Conservation (phyloP, 371 early-diverging fungal species). For the Smittium culicis region DNA sequence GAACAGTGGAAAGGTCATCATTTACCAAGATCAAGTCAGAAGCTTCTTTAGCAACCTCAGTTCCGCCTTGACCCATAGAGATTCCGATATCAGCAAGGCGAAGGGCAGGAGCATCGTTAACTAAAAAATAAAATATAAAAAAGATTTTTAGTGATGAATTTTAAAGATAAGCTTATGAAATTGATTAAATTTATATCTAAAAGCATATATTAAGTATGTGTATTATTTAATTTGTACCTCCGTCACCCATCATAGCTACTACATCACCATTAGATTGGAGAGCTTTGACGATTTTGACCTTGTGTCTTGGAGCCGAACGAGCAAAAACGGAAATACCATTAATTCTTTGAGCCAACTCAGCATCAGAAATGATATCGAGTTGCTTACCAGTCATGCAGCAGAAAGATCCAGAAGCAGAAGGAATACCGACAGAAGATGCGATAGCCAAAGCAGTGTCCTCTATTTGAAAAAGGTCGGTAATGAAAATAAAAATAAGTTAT, state of each 20-base stretch:
- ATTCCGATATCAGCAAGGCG: slow-evolving; percentile 96
- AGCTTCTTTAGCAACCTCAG: slow-evolving; percentile 95
- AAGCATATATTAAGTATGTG: slow-evolving; percentile 90
- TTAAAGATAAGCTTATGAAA: too few species aligned
- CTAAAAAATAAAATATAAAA: slow-evolving; percentile 25
- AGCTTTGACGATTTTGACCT: slow-evolving; percentile 78
- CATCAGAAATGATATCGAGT: slow-evolving; percentile 63
- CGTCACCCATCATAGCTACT: slow-evolving; percentile 98
- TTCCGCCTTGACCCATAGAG: slow-evolving; percentile 90
- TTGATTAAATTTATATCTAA: too few species aligned
- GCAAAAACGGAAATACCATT: slow-evolving; percentile 78
- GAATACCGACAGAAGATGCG: slow-evolving; percentile 84
- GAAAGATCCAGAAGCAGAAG: slow-evolving; percentile 45
- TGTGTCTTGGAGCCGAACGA: slow-evolving; percentile 89
- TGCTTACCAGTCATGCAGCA: slow-evolving; percentile 80
- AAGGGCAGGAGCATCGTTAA: slow-evolving; percentile 95
- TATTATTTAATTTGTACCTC: slow-evolving; percentile 86
- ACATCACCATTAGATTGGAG: slow-evolving; percentile 73
- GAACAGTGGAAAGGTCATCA: slow-evolving; percentile 95
- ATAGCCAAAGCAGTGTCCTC: slow-evolving; percentile 91
- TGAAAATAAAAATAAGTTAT: background rate
- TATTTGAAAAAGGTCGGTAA: slow-evolving; percentile 37
- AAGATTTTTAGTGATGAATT: too few species aligned
- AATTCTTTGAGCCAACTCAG: slow-evolving; percentile 57
- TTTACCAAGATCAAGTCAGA: slow-evolving; percentile 95